Percentiles rank a stretch among this genome's conserved stretches.
Evolutionary conservation across 495 filamentous ascomycete species (phyloP).

Genomic region (Rostrohypoxylon terebratum): DNA sequence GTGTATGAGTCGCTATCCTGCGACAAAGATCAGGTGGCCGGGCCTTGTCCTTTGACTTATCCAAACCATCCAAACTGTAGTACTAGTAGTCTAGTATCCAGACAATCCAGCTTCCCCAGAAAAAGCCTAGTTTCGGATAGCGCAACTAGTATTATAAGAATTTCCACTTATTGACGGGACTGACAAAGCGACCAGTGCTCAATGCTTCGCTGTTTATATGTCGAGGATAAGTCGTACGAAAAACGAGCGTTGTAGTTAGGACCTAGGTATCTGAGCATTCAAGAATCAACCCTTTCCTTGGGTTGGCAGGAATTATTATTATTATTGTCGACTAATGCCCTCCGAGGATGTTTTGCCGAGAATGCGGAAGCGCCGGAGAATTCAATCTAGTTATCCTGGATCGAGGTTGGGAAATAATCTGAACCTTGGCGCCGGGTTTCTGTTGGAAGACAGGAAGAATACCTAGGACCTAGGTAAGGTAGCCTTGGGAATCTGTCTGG

Average conservation of each 20-base stretch:
- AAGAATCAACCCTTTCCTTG: neutral
- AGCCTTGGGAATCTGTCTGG: neutral
- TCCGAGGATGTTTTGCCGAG: constrained; percentile 18
- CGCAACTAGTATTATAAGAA: constrained; percentile 9
- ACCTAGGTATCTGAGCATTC: no score
- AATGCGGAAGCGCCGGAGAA: constrained; percentile 41
- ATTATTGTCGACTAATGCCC: constrained; percentile 9
- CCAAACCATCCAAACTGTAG: neutral
- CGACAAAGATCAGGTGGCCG: constrained; percentile 41
- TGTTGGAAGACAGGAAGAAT: neutral
- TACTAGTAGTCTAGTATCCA: no score
- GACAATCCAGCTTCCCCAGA: constrained; percentile 10
- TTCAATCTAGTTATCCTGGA: constrained; percentile 30
- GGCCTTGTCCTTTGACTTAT: constrained; percentile 30
- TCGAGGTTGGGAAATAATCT: constrained; percentile 6
- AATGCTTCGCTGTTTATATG: neutral
- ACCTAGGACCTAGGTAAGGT: no score
- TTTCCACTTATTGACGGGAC: neutral
- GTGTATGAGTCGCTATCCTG: constrained; percentile 46
- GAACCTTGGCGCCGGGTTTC: constrained; percentile 20
- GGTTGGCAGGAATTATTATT: constrained; percentile 15
- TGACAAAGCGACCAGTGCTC: constrained; percentile 6
- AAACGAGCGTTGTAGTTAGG: neutral
- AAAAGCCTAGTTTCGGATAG: constrained; percentile 12
- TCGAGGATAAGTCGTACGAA: neutral